A percentile compares a stretch with the other conserved stretches of the same genome.
Conservation (phyloP, 805 yeast genomes). For the Saturnispora gosingensis region DNA sequence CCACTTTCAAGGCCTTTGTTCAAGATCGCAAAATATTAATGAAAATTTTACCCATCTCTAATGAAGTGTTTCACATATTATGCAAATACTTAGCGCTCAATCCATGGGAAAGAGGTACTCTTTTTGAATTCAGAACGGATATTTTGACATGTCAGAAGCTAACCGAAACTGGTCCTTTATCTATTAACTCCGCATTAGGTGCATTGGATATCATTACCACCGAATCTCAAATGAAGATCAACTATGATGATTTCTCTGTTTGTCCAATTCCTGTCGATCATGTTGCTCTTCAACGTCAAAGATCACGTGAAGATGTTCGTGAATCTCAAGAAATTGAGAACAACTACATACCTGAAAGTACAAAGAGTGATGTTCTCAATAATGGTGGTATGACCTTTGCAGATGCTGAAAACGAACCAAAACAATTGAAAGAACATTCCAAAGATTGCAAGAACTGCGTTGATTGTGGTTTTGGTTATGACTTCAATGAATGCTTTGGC, state of each 20-base stretch:
- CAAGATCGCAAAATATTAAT: slow-evolving; percentile 45
- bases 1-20: slow-evolving; percentile 56
- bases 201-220: slow-evolving; percentile 22
- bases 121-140: slow-evolving; percentile 32
- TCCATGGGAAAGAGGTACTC: slow-evolving; percentile 39
- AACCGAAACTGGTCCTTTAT: slow-evolving; percentile 28
- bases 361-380: slow-evolving; percentile 8
- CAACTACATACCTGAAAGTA: slow-evolving; percentile 22
- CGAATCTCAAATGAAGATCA: slow-evolving; percentile 16
- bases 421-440: slow-evolving; percentile 9
- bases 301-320: slow-evolving; percentile 23
- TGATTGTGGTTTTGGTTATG: slow-evolving; percentile 22
- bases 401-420: not conserved
- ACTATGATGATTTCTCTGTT: slow-evolving; percentile 13
- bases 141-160: slow-evolving; percentile 25
- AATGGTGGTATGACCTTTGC: slow-evolving; percentile 2
- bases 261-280: slow-evolving; percentile 31
- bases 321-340: slow-evolving; percentile 23
- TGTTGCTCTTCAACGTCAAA: slow-evolving; percentile 22
- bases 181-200: slow-evolving; percentile 21
- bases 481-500: slow-evolving; percentile 4
- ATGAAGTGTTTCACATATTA: slow-evolving; percentile 47
- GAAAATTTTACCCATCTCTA: slow-evolving; percentile 65
- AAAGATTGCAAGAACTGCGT: slow-evolving; percentile 24
- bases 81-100: slow-evolving; percentile 34